phyloP scores from a whole-genome alignment of 352 stramenopile species.

The Globisporangium heterothallicum region DNA sequence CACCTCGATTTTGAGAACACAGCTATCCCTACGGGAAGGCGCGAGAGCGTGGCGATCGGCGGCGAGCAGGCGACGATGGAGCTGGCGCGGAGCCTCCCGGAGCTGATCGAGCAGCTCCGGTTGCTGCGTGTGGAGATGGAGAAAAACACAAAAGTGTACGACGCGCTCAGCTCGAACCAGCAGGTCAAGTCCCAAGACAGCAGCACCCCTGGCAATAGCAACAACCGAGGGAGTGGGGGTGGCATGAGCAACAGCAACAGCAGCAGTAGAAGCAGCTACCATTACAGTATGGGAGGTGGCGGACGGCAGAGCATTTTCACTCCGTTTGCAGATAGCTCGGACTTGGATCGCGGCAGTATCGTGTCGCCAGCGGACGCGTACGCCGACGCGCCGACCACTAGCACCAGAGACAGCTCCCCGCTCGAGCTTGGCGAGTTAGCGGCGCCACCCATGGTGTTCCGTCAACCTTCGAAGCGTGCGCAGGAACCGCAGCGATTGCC shows the following conservation, averaged over 20 bases:
- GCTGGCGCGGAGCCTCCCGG: conserved; percentile 53
- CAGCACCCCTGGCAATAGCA: conserved; percentile 10
- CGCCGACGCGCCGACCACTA: background rate
- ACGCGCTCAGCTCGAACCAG: conserved; percentile 34
- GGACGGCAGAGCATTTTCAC: conserved; percentile 32
- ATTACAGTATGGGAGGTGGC: background rate
- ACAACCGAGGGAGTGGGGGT: background rate
- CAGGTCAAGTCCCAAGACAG: conserved; percentile 7
- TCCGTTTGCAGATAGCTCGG: conserved; percentile 16
- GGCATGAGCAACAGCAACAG: conserved; percentile 8
- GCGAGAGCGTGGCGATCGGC: conserved; percentile 24
- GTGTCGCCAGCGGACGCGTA: conserved; percentile 4
- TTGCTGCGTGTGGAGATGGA: conserved; percentile 62
- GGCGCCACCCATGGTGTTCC: conserved; percentile 20
- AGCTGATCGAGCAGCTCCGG: conserved; percentile 58
- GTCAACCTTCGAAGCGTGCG: conserved; percentile 23
- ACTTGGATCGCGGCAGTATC: conserved; percentile 11
- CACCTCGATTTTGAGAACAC: background rate
- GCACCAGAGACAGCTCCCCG: conserved; percentile 14
- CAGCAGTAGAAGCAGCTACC: conserved; percentile 2
- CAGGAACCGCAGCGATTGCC: conserved; percentile 17
- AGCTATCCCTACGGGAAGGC: background rate
- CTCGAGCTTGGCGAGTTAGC: conserved; percentile 9
- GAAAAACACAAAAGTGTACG: conserved; percentile 67
- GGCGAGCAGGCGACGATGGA: conserved; percentile 22